Conservation (phyloP, 2,329 filamentous ascomycete species). For the Venturia oleaginea region DNA sequence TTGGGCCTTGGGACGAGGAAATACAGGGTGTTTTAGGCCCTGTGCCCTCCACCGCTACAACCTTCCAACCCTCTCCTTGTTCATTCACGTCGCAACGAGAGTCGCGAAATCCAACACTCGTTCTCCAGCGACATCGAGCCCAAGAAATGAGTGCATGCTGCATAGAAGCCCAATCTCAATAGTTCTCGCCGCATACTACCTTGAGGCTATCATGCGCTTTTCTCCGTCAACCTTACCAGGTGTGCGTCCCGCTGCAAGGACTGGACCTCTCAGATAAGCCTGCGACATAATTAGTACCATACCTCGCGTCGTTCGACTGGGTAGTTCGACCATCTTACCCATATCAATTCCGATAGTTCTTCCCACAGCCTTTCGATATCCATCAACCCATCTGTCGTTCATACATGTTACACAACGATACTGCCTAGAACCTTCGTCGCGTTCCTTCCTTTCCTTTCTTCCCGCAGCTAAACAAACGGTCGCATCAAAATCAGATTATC, state of each 20-base stretch:
- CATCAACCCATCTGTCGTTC: background rate
- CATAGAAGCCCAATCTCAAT: background rate
- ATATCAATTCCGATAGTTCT: background rate
- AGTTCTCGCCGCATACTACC: background rate
- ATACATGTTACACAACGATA: background rate
- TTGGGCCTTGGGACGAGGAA: too few species aligned
- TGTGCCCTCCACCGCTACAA: too few species aligned
- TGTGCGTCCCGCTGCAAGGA: background rate
- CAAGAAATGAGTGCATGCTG: background rate
- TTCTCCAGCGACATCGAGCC: background rate
- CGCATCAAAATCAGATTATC: background rate
- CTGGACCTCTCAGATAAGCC: background rate
- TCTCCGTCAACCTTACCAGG: background rate
- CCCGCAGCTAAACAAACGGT: background rate
- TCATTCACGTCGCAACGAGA: background rate
- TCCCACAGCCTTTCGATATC: background rate
- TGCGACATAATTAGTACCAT: background rate
- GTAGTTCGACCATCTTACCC: background rate
- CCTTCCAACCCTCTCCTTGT: background rate
- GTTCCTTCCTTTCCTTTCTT: background rate
- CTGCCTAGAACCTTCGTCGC: background rate
- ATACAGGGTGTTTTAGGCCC: too few species aligned
- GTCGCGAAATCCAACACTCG: background rate
- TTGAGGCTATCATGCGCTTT: background rate
- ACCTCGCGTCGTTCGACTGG: background rate